Base-by-base conservation (phyloP, 1,139 yeast species). In the Spencermartinsiella ligniputridi region DNA sequence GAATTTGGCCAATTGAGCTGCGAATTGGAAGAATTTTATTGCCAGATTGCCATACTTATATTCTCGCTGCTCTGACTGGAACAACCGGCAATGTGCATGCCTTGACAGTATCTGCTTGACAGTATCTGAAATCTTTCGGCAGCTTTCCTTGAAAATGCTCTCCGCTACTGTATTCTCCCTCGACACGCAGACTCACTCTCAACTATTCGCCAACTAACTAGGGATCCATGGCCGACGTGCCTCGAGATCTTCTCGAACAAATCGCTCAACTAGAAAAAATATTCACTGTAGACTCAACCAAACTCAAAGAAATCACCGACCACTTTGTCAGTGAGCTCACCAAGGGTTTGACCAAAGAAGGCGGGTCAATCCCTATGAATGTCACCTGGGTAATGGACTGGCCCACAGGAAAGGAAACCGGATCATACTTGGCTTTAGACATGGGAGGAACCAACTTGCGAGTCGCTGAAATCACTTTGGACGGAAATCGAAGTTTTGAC, bases 401-500 rank as follows among this genome's bases (percentile, higher is more conserved):
- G 73, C 97, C 98, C 50, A 83, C 94, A 39, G 97, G 97, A 57
- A 69, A 79, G 54, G 98, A 92, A 68, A 75, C 74, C 37, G 98
- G 98, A 53, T 82, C 86, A 55, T 92, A 78, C 67, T 70, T 92
- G 63, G 97, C 97, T 43, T 83, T 92, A 51, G 98, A 92, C 67
- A 78, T 92, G 70, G 97, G 97, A 64, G 97, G 97, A 53, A 89
- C 97, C 54, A 89, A 89, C 71, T 75, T 89, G 66, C 79, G 97
- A 66, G 95, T 88, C 45, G 96, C 90, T 43, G 75, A 83, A 62
- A 94, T 89, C 57, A 80, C 79, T 52, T 74, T 89, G 57, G 80
- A 79, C 44, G 97, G 97, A 51, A 74, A 81, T 64, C 74, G 83
- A 50, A 78, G 83, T 57, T 89, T 88, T 58, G 90, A 83, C 62